Conservation (phyloP, 495 filamentous ascomycete genomes). For the Penicillium nucicola region DNA sequence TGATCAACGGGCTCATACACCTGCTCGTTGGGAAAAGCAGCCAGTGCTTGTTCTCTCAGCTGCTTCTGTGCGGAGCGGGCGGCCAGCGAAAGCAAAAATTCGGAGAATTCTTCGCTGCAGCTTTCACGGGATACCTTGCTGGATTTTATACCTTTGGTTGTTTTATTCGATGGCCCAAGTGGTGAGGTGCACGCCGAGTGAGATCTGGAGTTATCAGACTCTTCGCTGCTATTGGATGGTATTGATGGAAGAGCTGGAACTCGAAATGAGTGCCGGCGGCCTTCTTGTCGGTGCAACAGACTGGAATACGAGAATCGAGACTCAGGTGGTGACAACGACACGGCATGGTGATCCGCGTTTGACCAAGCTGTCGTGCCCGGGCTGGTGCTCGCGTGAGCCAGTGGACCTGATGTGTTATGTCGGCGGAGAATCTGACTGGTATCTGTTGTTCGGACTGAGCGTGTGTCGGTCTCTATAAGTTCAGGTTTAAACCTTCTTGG, state of each 20-base stretch:
- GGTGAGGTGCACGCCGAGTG: conserved; percentile 50
- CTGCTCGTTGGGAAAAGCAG: conserved; percentile 66
- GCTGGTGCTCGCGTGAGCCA: background rate
- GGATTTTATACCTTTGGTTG: conserved; percentile 11
- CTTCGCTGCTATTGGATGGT: conserved; percentile 56
- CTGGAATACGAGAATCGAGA: conserved; percentile 48
- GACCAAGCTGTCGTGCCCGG: background rate
- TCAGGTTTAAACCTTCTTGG: conserved; percentile 54
- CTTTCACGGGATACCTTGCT: conserved; percentile 48
- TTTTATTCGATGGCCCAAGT: conserved; percentile 21
- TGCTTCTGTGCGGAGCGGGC: conserved; percentile 74
- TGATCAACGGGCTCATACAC: conserved; percentile 60
- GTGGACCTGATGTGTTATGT: conserved; percentile 1
- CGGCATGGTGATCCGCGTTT: background rate
- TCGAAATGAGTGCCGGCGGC: conserved; percentile 52
- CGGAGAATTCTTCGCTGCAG: conserved; percentile 68
- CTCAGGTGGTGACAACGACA: conserved; percentile 21
- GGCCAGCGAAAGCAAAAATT: conserved; percentile 72
- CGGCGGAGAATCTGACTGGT: conserved; percentile 17
- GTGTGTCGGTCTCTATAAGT: conserved; percentile 54
- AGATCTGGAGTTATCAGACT: conserved; percentile 44
- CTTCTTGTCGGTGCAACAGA: conserved; percentile 37
- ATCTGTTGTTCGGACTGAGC: conserved; percentile 39
- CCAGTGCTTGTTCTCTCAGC: conserved; percentile 63
- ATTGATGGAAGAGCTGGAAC: conserved; percentile 51